Conservation (phyloP, 1,284 basidiomycete genomes). For the Cryptococcus deneoformans region DNA sequence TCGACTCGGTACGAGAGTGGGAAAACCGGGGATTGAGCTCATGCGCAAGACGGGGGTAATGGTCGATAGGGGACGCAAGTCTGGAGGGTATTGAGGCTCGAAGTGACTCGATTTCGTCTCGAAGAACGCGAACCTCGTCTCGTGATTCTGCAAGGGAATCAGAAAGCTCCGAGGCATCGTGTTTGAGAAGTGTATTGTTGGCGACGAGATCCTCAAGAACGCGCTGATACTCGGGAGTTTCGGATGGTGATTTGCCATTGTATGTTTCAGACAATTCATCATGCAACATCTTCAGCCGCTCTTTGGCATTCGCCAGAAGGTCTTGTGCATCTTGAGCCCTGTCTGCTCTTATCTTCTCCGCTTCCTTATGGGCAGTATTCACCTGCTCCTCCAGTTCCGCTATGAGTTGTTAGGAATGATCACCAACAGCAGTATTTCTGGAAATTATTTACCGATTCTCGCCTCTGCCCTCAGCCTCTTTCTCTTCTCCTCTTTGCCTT, state of each 20-base stretch:
- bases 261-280: constrained; percentile 38
- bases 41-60: constrained; percentile 25
- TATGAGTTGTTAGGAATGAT: constrained; percentile 32
- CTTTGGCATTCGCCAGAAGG: constrained; percentile 67
- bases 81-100: constrained; percentile 35
- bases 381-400: constrained; percentile 72
- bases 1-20: constrained; percentile 28
- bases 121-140: constrained; percentile 67
- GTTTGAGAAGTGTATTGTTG: constrained; percentile 76
- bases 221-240: constrained; percentile 49
- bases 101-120: constrained; percentile 71
- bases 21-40: constrained; percentile 24
- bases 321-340: constrained; percentile 66
- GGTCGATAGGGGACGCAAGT: constrained; percentile 15
- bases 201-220: constrained; percentile 76
- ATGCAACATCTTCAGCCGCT: constrained; percentile 63
- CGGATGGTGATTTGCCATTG: constrained; percentile 30
- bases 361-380: constrained; percentile 58
- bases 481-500: constrained; percentile 59
- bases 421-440: background rate
- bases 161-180: constrained; percentile 74
- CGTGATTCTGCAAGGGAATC: constrained; percentile 67
- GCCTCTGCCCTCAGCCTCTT: constrained; percentile 38
- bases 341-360: constrained; percentile 65
- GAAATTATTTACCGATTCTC: constrained; percentile 16